Evolutionary conservation across 2,329 filamentous ascomycete genomes (phyloP), one percentile per base, ranked within the genome.

Genomic region (Fusarium pseudoanthophilum): DNA sequence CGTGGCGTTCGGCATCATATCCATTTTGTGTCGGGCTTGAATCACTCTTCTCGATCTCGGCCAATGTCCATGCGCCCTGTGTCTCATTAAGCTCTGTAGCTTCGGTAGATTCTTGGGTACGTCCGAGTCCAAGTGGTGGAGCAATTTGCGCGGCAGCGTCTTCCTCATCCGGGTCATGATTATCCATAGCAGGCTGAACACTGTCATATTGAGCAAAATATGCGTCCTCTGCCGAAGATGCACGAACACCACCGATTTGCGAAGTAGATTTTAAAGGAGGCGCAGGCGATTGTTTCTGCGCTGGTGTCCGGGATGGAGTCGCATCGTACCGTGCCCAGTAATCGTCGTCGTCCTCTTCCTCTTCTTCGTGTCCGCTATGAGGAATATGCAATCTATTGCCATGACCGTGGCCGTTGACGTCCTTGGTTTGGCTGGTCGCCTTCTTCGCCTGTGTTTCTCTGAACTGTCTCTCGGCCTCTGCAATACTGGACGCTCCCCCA

Each of bases 291-390:
- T 84, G 86, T 77, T 91, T 90, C 28, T 85, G 82, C 11, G 87
- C 90, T 2, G 91, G 91, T 15, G 91, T 93, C 49, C 87, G 85
- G 4, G 87, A 87, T 3, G 92, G 92, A 8, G 92, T 93, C 32
- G 89, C 88, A 79, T 94, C 92, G 80, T 95, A 95, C 69, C 90
- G 88, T 37, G 90, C 92, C 93, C 93, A 95, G 81, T 95, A 95
- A 75, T 91, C 91, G 73, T 93, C 92, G 69, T 94, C 92, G 37
- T 93, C 92, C 28, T 92, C 90, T 34, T 92, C 90, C 1, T 91
- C 89, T 2, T 87, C 83, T 1, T 79, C 77, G 16, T 69, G 66
- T 4, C 61, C 55, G 24, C 37, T 60, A 20, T 73, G 39, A 26
- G 69, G 60, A 46, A 69, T 64, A 28, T 78, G 60, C 13, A 74